Evolutionary conservation across 2,329 filamentous ascomycete genomes (phyloP), one percentile per base, ranked within the genome.

Genomic region (Scytalidium lignicola): DNA sequence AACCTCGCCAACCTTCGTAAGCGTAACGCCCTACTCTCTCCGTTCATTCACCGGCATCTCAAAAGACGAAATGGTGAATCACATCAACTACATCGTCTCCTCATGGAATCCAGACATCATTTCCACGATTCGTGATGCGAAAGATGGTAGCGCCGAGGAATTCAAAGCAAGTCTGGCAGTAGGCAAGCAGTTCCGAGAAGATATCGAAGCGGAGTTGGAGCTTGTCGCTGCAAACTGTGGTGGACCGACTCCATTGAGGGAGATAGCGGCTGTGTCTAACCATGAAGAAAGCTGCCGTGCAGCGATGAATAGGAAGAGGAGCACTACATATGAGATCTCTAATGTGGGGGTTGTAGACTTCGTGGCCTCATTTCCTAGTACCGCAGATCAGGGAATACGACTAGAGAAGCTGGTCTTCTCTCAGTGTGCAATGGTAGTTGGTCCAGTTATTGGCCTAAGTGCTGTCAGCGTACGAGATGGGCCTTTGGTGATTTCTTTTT

Each of bases 271-370:
- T n/a, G 51, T 52, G 8, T 5, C 8, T 3, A 26, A 53, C 44
- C 41, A 50, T 28, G 51, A 51, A 5, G 28, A 23, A 13, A 49
- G 40, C 23, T 51, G 48, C 21, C 18, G 41, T 13, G 19, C 37
- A 3, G 41, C 12, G 2, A 49, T 54, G 32, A 50, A 43, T 15
- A 19, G 13, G 41, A 37, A 48, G 17, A 41, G 55, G n/a, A 43
- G 37, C 9, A 42, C 42, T 3, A 52, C 53, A 7, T 61, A 59
- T 21, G 59, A 61, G 32, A n/a, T 60, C 7, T 59, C 55, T 2
- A 61, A 61, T 49, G 41, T 61, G 2, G 59, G 59, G 7, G 41
- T 55, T 23, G 46, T 58, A 1, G 42, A 51, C n/a, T 32, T 46
- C 22, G 23, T 5, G 23, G 6, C 23, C 5, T 8, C 20, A 5